Conservation (phyloP, 768 basidiomycete species). For the Auricularia sp. region DNA sequence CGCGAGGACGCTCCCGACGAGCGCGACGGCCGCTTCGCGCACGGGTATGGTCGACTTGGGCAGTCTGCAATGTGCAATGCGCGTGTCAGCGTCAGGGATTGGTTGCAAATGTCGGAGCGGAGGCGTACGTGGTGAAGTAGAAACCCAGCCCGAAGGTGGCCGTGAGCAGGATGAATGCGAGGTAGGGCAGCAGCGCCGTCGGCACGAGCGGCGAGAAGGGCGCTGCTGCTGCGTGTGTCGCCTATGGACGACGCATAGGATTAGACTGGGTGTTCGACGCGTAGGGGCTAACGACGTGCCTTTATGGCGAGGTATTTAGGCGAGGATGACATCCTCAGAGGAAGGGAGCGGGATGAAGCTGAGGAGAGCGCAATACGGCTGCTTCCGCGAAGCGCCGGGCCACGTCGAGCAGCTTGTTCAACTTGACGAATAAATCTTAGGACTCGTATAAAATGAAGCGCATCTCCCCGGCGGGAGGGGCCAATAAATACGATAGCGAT, state of each 20-base stretch:
- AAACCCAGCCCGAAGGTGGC: slow-evolving; percentile 78
- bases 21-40: slow-evolving; percentile 60
- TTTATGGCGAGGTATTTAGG: background rate
- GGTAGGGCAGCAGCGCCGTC: slow-evolving; percentile 55
- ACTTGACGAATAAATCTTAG: too few relatives aligned
- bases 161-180: slow-evolving; percentile 63
- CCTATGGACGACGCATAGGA: slow-evolving; percentile 23
- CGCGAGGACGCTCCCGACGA: slow-evolving; percentile 64
- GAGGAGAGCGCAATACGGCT: too few relatives aligned
- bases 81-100: background rate
- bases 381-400: too few relatives aligned
- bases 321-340: background rate
- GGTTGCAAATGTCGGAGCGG: too few relatives aligned
- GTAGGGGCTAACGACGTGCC: background rate
- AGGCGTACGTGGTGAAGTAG: slow-evolving; percentile 64
- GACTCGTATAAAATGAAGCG: too few relatives aligned
- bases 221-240: slow-evolving; percentile 54
- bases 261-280: background rate
- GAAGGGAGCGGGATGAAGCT: too few relatives aligned
- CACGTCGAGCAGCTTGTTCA: too few relatives aligned
- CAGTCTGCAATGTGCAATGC: slow-evolving; percentile 39
- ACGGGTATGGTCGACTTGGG: slow-evolving; percentile 59
- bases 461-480: too few relatives aligned
- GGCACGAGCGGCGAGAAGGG: slow-evolving; percentile 63
- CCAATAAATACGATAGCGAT: too few relatives aligned